phyloP scores from a whole-genome alignment of 495 filamentous ascomycete species.

The Penicillium egyptiacum region DNA sequence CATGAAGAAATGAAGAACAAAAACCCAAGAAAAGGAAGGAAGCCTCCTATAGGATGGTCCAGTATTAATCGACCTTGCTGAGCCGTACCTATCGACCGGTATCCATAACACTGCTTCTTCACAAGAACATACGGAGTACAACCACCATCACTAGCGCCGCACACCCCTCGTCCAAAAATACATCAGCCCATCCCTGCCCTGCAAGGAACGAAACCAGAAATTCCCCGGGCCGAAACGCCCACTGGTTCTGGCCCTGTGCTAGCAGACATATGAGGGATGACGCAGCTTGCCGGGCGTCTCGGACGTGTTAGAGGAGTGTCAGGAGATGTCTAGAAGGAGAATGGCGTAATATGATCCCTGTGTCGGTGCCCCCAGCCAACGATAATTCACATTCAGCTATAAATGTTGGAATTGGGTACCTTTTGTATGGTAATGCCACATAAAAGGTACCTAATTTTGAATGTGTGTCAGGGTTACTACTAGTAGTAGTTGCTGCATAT shows the following conservation, averaged over 20 bases:
- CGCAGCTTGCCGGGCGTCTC: not conserved
- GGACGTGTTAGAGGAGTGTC: not conserved
- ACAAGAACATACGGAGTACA: not conserved
- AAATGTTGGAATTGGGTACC: too few species aligned
- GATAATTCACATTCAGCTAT: too few species aligned
- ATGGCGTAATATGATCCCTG: not conserved
- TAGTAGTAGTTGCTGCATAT: not conserved
- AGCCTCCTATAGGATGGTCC: not conserved
- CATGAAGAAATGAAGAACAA: not conserved
- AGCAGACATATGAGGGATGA: not conserved
- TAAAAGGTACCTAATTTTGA: too few species aligned
- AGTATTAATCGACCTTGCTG: not conserved
- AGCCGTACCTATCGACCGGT: not conserved
- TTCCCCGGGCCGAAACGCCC: conserved; percentile 5
- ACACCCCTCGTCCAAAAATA: not conserved
- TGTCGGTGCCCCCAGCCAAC: too few species aligned
- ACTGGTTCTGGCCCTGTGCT: not conserved
- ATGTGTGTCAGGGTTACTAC: not conserved
- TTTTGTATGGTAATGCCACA: too few species aligned
- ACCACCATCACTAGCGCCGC: not conserved
- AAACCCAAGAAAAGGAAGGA: not conserved
- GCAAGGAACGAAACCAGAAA: conserved; percentile 14
- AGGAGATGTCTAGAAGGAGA: not conserved
- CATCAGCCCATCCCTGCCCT: conserved; percentile 12
- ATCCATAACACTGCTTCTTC: not conserved